These are phyloP conservation scores for Candida verbasci DNA, from an alignment of 805 yeast species.

Conservation along the genomic window DNA sequence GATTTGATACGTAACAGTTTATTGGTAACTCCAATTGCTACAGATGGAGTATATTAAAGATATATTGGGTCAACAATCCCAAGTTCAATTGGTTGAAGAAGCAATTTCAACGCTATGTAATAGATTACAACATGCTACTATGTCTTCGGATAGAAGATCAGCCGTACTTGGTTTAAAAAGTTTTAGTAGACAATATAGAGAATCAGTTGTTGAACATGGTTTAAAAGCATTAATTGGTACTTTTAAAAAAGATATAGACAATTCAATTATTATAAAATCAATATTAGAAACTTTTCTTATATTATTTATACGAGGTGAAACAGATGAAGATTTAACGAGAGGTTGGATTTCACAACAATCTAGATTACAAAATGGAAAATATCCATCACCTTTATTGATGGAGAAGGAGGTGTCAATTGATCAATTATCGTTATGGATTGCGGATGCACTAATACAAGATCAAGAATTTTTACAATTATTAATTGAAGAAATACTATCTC, in stretches of 20 bases:
- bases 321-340: slow-evolving; percentile 60
- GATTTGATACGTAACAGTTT: neutral
- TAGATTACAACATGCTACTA: slow-evolving; percentile 74
- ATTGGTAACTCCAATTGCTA: neutral
- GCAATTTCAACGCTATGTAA: slow-evolving; percentile 88
- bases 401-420: slow-evolving; percentile 55
- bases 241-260: slow-evolving; percentile 61
- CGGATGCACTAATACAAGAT: slow-evolving; percentile 81
- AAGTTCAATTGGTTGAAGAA: slow-evolving; percentile 58
- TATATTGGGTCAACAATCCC: slow-evolving; percentile 30
- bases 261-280: slow-evolving; percentile 69
- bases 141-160: slow-evolving; percentile 81
- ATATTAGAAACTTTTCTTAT: slow-evolving; percentile 81
- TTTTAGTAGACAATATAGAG: slow-evolving; percentile 84
- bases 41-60: slow-evolving; percentile 36
- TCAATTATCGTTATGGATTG: slow-evolving; percentile 89
- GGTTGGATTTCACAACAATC: slow-evolving; percentile 75
- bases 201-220: slow-evolving; percentile 84
- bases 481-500: slow-evolving; percentile 40
- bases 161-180: slow-evolving; percentile 88
- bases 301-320: slow-evolving; percentile 66
- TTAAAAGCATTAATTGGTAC: slow-evolving; percentile 67
- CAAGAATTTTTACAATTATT: slow-evolving; percentile 23
- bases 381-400: slow-evolving; percentile 66
- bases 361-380: slow-evolving; percentile 69